Conservation (phyloP, 192 early-diverging fungal genomes). For the Rhizoclosmatium sp. region DNA sequence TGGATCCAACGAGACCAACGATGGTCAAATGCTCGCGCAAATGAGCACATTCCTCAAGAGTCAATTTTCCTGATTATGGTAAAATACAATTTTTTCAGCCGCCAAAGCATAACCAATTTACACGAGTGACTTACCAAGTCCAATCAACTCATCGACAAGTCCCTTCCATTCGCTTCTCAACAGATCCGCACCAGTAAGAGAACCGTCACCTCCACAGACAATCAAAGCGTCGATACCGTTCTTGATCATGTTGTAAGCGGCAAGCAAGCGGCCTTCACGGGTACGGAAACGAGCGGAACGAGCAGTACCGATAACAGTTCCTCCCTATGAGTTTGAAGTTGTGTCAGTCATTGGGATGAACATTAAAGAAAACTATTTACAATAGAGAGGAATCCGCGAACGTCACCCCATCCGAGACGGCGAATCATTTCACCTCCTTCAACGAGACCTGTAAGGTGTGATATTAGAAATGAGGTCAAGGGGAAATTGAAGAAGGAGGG, state of each 20-base stretch:
- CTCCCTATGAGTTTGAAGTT: conserved; percentile 64
- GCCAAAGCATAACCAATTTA: background rate
- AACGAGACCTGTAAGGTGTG: conserved; percentile 72
- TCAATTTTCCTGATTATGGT: conserved; percentile 55
- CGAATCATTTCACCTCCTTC: conserved; percentile 89
- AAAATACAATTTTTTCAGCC: background rate
- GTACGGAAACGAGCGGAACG: conserved; percentile 87
- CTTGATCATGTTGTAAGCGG: conserved; percentile 84
- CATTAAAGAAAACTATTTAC: conserved; percentile 45
- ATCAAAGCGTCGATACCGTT: conserved; percentile 94
- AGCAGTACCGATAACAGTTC: conserved; percentile 94
- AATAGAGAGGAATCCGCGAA: conserved; percentile 82
- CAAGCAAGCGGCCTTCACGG: conserved; percentile 82
- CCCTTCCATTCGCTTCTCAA: conserved; percentile 92
- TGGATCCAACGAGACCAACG: conserved; percentile 95
- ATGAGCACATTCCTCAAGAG: conserved; percentile 61
- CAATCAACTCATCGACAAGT: conserved; percentile 78
- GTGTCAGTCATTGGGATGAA: background rate
- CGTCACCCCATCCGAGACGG: conserved; percentile 88
- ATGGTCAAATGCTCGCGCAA: conserved; percentile 81
- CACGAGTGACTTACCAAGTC: conserved; percentile 32
- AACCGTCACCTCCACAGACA: conserved; percentile 97
- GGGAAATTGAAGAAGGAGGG: conserved; percentile 5
- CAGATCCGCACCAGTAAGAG: conserved; percentile 92
- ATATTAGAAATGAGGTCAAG: background rate